Evolutionary conservation across 2,329 filamentous ascomycete genomes (phyloP), one percentile per base, ranked within the genome.

Genomic region (Fusarium sp.): DNA sequence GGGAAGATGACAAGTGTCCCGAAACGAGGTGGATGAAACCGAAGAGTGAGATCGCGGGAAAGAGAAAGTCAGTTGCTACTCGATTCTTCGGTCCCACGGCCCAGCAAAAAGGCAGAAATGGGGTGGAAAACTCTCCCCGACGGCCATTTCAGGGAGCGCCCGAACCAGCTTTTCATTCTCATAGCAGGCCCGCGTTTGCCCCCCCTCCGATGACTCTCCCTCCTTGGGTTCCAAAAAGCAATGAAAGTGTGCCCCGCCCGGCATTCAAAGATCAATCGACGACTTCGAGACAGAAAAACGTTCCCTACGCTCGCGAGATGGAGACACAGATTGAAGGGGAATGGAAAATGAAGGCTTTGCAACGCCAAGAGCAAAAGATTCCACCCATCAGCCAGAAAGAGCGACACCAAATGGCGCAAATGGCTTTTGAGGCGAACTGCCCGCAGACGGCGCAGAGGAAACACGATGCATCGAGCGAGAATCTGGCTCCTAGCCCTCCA

Each of bases 401-500:
- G 20, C 28, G 11, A 32, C 28, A 51, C 3, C 30, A 17, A 24
- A n/a, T 24, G 48, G 8, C 15, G 3, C 12, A 32, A 0, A 30
- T 13, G 28, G 28, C 14, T 6, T 18, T 8, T 24, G 7, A 30
- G 28, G 0, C 11, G 14, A 11, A 9, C 20, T 9, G 17, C 20
- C 14, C 7, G 20, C 26, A 30, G 28, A 34, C 24, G 24, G 24
- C 24, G 24, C 24, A 24, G 24, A 24, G 1, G 32, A 34, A 34
- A 34, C 6, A 34, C 32, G 14, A 34, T 34, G 32, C 14, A 34
- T 15, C 32, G 32, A 34, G 6, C 14, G 14, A 34, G 14, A 34
- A 0, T 15, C 32, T 0, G 14, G 32, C 32, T 34, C 32, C 14
- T 3, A 14, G 32, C 32, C 14, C 32, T 34, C 1, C 14, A 8